Evolutionary conservation across 2,329 filamentous ascomycete genomes (phyloP), one percentile per base, ranked within the genome.

Genomic region (Penicillium sp.): DNA sequence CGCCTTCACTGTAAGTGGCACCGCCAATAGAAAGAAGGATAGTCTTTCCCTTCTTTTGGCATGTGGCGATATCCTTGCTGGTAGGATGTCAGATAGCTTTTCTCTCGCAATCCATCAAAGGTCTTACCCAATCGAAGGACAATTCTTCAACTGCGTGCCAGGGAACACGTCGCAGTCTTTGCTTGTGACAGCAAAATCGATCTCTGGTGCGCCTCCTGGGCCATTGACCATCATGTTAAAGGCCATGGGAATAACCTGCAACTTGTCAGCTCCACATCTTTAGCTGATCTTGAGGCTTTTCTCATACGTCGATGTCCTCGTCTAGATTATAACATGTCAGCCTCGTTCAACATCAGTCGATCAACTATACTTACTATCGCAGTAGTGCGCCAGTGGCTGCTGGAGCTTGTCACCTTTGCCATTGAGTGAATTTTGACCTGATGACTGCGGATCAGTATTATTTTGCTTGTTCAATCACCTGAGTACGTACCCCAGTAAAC

Each of bases 21-120:
- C 89, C 88, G 16, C 88, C 88, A 42, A 92, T 78, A 3, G 88
- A 90, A 9, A 92, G 78, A 42, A 90, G 68, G 60, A 92, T 86
- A 1, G 87, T 89, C 73, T 91, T 92, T 58, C 82, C 82, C 56
- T 84, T 72, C 13, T 72, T 61, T 69, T 92, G 88, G 72, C 88
- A 92, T 9, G 78, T 72, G 16, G 67, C 68, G 59, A 83, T 82
- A 50, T 82, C 78, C 40, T 71, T 65, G 34, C 73, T 78, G 57
- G 13, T 8, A 14, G 39, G 27, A 14, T 53, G 45, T 65, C 48
- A 67, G 58, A 44, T 10, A 4, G 16, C 58, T 63, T 49, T 56
- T 53, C 31, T 42, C 42, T 7, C 13, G 7, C 10, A 22, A n/a
- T 16, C 9, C 6, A 4, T 18, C 18, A 6, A 29, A 34, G 18